Evolutionary conservation across 371 early-diverging fungal genomes (phyloP).

Genomic region (Thermomucor indicae-seudaticae): DNA sequence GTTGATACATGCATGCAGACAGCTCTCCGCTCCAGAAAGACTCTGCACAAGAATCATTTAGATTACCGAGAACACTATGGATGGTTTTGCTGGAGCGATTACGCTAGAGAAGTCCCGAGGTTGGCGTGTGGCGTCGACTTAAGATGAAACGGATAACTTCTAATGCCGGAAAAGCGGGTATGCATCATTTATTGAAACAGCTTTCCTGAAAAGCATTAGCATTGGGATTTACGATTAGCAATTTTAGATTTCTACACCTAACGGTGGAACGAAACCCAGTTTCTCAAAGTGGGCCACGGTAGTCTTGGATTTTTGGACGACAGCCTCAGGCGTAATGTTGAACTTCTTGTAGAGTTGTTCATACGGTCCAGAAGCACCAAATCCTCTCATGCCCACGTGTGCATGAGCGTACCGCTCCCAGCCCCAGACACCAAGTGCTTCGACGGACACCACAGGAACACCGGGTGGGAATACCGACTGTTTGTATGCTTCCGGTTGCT

Average conservation of each 20-base stretch:
- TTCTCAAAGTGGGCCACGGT: slow-evolving; percentile 69
- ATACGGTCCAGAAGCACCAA: slow-evolving; percentile 55
- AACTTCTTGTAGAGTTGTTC: slow-evolving; percentile 77
- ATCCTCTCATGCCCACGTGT: slow-evolving; percentile 10
- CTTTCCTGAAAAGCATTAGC: too few species aligned
- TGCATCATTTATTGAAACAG: too few species aligned
- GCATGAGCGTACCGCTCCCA: slow-evolving; percentile 86
- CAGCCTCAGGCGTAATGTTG: slow-evolving; percentile 70
- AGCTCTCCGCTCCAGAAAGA: too few species aligned
- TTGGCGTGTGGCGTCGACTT: too few species aligned
- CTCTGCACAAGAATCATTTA: too few species aligned
- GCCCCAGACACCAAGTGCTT: slow-evolving; percentile 85
- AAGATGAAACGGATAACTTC: too few species aligned
- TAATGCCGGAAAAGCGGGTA: too few species aligned
- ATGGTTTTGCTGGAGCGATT: too few species aligned
- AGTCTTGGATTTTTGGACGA: slow-evolving; percentile 74
- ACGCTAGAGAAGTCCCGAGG: too few species aligned
- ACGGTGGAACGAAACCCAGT: slow-evolving; percentile 38
- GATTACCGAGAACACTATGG: too few species aligned
- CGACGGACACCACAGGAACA: slow-evolving; percentile 80
- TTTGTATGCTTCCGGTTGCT: slow-evolving; percentile 79
- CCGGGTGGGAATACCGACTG: slow-evolving; percentile 73
- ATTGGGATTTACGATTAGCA: too few species aligned
- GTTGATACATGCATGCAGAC: too few species aligned
- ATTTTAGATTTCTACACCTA: slow-evolving; percentile 31